Percentiles rank a stretch among this genome's conserved stretches.
These are phyloP conservation scores for Alternaria ethzedia DNA, from an alignment of 2,329 filamentous ascomycete genomes.

Conservation along the genomic window DNA sequence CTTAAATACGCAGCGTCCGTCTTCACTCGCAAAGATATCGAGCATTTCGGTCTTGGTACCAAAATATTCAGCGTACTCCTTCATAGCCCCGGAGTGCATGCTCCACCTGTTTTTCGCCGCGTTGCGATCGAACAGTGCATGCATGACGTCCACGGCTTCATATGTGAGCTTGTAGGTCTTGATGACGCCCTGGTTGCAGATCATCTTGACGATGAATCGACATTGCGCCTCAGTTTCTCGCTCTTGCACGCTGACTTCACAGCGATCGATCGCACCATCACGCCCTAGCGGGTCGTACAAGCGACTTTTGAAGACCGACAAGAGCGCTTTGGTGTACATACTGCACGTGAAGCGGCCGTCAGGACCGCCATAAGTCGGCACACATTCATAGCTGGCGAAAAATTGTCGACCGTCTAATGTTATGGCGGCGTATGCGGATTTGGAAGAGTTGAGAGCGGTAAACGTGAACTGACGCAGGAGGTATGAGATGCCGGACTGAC, in stretches of 20 bases:
- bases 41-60: constrained; percentile 80
- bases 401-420: constrained; percentile 71
- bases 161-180: constrained; percentile 80
- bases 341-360: constrained; percentile 72
- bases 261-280: constrained; percentile 74
- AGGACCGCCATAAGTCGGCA: constrained; percentile 44
- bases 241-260: constrained; percentile 76
- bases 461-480: constrained; percentile 63
- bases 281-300: constrained; percentile 68
- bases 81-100: constrained; percentile 72
- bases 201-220: constrained; percentile 74
- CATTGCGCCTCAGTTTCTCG: constrained; percentile 71
- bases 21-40: constrained; percentile 73
- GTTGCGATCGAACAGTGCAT: constrained; percentile 74
- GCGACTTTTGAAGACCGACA: constrained; percentile 76
- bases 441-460: constrained; percentile 79
- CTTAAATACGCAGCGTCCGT: constrained; percentile 74
- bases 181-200: constrained; percentile 77
- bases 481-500: constrained; percentile 24
- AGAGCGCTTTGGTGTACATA: constrained; percentile 71
- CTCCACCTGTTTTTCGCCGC: constrained; percentile 73
- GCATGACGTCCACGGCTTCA: constrained; percentile 74
- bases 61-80: constrained; percentile 81
- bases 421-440: constrained; percentile 79
- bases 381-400: constrained; percentile 75